Base-by-base conservation (phyloP, 495 filamentous ascomycete genomes). In the Pyrenopolyporus hunteri region DNA sequence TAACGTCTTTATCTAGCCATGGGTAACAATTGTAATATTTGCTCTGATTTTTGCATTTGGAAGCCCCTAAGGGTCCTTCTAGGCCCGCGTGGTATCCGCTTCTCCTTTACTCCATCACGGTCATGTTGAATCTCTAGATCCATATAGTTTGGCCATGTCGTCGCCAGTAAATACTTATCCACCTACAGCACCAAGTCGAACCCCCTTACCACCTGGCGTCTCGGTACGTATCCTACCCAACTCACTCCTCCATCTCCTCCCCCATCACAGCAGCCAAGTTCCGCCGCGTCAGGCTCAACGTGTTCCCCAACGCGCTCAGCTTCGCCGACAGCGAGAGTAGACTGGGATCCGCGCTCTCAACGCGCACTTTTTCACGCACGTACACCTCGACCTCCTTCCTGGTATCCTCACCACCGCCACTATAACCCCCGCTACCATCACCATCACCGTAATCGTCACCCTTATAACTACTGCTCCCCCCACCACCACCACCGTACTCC, bases 341-440 rank as follows among this genome's bases (percentile, higher is more conserved):
- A 69, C 86, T 91, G 25, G 94, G 95, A 69, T 98, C 94, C 51
- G 92, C 90, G 53, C 86, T 93, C 76, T 97, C 94, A 4, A 98
- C 90, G 23, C 85, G 82, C 7, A 98, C 83, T 72, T 97, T 96
- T 66, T 98, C 94, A 59, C 83, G 86, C 14, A 98, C 95, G 36
- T 81, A 85, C 0, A 97, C 93, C 39, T 93, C 88, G 13, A 74
- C 72, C 32, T 33, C 20, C 43, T 50, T 23, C 43, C 37, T 31
- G 28, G 22, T 51, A 8, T 20, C 39, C 3, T 28, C 44, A 16
- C 14, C 37, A 3, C 11, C 33, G 1, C 35, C 33, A 32, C 44
- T 59, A 13, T 48, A 9, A 29, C 9, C 26, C 5, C 26, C 26
- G 26, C 9, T 17, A 17, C 16, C 3, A 7, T 4, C 23, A 28